These are phyloP conservation scores for Chaetomiaceae sp. DNA, from an alignment of 2,329 filamentous ascomycete genomes.

Conservation along the genomic window DNA sequence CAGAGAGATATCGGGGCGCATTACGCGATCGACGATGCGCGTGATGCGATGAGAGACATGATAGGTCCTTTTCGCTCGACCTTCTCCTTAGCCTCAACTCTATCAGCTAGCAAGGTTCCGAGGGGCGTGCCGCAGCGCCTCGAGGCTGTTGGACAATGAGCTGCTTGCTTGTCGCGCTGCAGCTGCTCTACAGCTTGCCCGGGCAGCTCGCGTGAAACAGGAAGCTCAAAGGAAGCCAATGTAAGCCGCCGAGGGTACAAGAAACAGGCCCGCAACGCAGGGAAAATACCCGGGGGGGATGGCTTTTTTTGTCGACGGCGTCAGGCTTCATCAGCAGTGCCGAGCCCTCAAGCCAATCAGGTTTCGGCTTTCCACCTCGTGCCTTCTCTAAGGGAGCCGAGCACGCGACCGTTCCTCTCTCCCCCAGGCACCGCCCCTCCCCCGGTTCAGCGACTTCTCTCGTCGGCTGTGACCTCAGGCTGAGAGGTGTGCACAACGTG, in stretches of 20 bases:
- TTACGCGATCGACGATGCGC: too few species aligned
- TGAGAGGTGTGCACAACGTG: conserved; percentile 7
- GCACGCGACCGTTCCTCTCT: conserved; percentile 25
- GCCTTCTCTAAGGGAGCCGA: conserved; percentile 24
- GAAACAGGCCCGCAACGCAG: too few species aligned
- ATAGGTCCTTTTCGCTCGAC: too few species aligned
- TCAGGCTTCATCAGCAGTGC: neutral
- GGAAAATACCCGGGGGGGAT: too few species aligned
- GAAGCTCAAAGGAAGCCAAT: neutral
- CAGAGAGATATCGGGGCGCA: too few species aligned
- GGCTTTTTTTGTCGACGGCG: conserved; percentile 7
- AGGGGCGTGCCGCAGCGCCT: conserved; percentile 9
- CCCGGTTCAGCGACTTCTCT: neutral
- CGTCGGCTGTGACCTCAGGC: conserved; percentile 9
- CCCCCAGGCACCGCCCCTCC: conserved; percentile 9
- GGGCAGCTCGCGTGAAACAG: neutral
- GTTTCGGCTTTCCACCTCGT: conserved; percentile 18
- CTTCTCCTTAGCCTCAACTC: too few species aligned
- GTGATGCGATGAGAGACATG: too few species aligned
- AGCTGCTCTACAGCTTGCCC: neutral
- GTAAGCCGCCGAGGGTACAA: conserved; percentile 1
- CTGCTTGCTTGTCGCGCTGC: neutral
- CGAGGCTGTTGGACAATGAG: conserved; percentile 10
- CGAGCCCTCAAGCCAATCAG: conserved; percentile 20
- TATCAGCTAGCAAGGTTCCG: conserved; percentile 5